Evolutionary conservation across 257 asterid genomes (phyloP).

Genomic region (Ajuga chamaepitys): DNA sequence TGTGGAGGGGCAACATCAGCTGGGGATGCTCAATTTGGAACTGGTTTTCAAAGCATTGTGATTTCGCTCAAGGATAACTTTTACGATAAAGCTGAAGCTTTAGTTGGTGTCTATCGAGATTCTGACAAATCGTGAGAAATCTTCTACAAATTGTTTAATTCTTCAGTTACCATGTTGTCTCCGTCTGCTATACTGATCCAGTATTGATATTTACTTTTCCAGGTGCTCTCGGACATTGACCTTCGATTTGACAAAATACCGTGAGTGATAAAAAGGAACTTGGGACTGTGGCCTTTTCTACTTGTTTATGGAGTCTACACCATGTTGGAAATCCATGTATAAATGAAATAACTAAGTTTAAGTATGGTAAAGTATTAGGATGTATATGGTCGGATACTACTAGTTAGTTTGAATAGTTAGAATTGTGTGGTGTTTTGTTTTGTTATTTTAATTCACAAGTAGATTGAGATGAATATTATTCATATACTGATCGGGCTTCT

Average conservation of each 20-base stretch:
- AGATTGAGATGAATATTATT: background rate
- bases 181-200: too few relatives aligned
- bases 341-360: background rate
- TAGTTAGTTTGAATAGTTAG: background rate
- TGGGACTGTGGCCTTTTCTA: background rate
- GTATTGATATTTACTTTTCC: background rate
- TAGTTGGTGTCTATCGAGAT: conserved; percentile 96
- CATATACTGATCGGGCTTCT: background rate
- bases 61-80: conserved; percentile 92
- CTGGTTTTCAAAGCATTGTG: conserved; percentile 93
- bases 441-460: background rate
- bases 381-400: conserved; percentile 21
- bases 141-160: background rate
- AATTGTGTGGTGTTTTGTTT: background rate
- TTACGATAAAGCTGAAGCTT: conserved; percentile 95
- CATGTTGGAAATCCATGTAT: background rate
- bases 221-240: conserved; percentile 91
- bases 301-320: background rate
- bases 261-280: conserved; percentile 37
- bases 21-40: conserved; percentile 46
- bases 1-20: conserved; percentile 62
- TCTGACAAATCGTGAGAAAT: conserved; percentile 62
- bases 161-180: background rate
- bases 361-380: background rate
- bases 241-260: conserved; percentile 69